Conservation (phyloP, 2,329 filamentous ascomycete genomes). For the Raffaelea albimanens region DNA sequence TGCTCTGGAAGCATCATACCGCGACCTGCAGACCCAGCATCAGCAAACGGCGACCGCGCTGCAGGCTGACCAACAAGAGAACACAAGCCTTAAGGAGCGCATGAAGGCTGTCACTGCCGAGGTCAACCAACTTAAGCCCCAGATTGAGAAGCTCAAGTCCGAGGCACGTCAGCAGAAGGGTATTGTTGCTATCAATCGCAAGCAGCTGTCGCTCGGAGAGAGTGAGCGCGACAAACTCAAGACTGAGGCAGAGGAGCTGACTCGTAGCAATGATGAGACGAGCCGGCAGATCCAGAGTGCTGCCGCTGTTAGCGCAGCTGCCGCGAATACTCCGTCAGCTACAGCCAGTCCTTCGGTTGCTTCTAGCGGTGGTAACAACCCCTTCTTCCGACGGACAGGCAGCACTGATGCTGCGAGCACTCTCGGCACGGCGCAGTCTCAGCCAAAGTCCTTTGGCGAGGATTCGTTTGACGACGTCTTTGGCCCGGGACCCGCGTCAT, state of each 20-base stretch:
- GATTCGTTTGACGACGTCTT: conserved; percentile 82
- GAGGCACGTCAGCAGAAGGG: conserved; percentile 94
- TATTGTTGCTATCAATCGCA: conserved; percentile 95
- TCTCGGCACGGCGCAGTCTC: conserved; percentile 32
- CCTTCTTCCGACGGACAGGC: conserved; percentile 73
- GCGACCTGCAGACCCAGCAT: conserved; percentile 76
- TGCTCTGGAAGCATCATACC: conserved; percentile 68
- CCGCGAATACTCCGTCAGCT: neutral
- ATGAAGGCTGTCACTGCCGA: conserved; percentile 77
- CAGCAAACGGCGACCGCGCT: conserved; percentile 64
- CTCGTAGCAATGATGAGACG: conserved; percentile 51
- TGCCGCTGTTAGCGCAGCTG: conserved; percentile 23
- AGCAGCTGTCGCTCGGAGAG: conserved; percentile 86
- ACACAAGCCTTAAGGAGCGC: conserved; percentile 73
- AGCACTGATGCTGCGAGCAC: conserved; percentile 51
- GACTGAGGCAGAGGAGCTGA: conserved; percentile 62
- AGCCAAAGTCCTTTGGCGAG: conserved; percentile 39
- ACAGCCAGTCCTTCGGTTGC: neutral
- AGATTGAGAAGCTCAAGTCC: conserved; percentile 85
- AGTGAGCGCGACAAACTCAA: conserved; percentile 81
- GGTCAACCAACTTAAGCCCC: conserved; percentile 73
- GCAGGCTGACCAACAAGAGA: conserved; percentile 83
- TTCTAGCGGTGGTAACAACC: conserved; percentile 64
- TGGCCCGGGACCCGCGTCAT: conserved; percentile 44
- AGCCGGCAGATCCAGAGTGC: conserved; percentile 39